phyloP scores from a whole-genome alignment of 2,329 filamentous ascomycete genomes.

The Magnaporthiopsis rhizophila region DNA sequence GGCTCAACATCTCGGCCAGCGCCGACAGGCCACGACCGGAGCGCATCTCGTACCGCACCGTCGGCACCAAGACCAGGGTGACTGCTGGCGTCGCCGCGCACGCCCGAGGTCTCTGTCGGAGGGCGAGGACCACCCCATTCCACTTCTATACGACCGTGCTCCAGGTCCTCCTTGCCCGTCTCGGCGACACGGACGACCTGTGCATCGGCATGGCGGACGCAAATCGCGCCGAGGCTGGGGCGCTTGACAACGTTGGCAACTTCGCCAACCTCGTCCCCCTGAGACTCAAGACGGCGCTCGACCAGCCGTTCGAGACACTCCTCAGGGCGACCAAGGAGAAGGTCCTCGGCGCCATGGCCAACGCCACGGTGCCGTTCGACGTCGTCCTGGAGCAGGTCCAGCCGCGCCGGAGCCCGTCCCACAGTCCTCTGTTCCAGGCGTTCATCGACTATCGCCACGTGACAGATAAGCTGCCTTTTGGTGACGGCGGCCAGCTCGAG shows the following conservation, averaged over 20 bases:
- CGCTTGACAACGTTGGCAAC: constrained; percentile 49
- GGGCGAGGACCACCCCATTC: background rate
- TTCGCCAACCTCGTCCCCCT: constrained; percentile 43
- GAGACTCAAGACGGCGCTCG: background rate
- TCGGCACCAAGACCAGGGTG: background rate
- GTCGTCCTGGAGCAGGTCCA: background rate
- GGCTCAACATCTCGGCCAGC: background rate
- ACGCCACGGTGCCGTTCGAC: constrained; percentile 4
- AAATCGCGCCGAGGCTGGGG: constrained; percentile 34
- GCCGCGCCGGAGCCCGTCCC: background rate
- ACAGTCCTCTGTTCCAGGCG: constrained; percentile 6
- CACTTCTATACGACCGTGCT: constrained; percentile 1
- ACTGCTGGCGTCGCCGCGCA: background rate
- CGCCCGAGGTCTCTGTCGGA: background rate
- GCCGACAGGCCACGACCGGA: background rate
- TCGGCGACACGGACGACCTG: background rate
- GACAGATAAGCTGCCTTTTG: background rate
- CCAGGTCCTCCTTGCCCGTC: background rate
- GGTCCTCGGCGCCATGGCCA: constrained; percentile 2
- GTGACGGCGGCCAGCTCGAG: background rate
- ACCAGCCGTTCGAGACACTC: background rate
- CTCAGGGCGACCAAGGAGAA: background rate
- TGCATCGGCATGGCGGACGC: background rate
- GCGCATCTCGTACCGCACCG: background rate
- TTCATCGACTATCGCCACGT: constrained; percentile 6